Conservation (phyloP, 2,329 filamentous ascomycete species). For the Aureobasidium lini region DNA sequence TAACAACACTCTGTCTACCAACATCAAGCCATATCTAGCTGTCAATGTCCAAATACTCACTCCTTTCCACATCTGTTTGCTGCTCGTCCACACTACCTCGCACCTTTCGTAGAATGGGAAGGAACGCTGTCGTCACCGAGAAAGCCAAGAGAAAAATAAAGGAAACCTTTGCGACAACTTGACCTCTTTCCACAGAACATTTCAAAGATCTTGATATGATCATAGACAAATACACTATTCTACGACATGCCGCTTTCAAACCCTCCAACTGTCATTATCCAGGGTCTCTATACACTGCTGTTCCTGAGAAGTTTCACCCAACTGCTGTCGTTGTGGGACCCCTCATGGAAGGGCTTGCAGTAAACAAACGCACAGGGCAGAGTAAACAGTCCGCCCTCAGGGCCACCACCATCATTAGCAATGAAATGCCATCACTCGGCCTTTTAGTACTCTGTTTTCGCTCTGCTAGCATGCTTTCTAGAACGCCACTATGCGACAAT, state of each 20-base stretch:
- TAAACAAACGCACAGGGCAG: constrained; percentile 7
- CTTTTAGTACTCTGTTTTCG: neutral
- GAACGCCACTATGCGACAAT: neutral
- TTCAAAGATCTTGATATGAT: neutral
- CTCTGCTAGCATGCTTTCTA: neutral
- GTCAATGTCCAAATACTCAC: neutral
- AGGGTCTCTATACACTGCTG: neutral
- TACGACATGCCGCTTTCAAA: neutral
- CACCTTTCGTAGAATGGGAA: neutral
- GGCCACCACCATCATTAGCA: constrained; percentile 10
- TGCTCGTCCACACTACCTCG: neutral
- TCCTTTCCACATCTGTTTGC: neutral
- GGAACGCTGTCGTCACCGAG: constrained; percentile 9
- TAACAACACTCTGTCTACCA: neutral
- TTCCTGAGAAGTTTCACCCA: neutral
- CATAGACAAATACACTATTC: neutral
- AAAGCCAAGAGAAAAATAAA: constrained; percentile 13
- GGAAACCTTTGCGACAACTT: neutral
- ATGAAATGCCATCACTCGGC: neutral
- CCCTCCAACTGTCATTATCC: neutral
- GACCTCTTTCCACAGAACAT: neutral
- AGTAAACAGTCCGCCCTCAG: constrained; percentile 3
- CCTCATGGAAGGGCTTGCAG: neutral
- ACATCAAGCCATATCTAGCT: neutral
- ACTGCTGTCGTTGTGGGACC: neutral